A percentile compares a stretch with the other conserved stretches of the same genome.
phyloP scores from a whole-genome alignment of 2,329 filamentous ascomycete genomes.

The Colletotrichum sp. region DNA sequence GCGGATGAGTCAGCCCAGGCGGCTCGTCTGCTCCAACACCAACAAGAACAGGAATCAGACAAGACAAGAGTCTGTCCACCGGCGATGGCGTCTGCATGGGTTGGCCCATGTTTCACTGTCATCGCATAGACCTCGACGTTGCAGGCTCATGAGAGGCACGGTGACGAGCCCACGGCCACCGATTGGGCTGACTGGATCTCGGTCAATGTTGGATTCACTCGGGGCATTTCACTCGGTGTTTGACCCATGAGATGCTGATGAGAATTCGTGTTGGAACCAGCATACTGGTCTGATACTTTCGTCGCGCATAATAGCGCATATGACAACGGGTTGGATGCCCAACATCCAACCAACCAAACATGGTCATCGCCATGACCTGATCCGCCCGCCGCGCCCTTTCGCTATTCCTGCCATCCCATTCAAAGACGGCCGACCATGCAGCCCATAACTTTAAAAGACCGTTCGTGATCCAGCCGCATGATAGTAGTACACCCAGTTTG shows the following conservation, averaged over 20 bases:
- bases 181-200: neutral
- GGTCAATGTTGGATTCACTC: neutral
- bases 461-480: neutral
- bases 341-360: neutral
- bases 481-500: slow-evolving; percentile 25
- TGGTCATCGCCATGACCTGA: neutral
- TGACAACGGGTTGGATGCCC: neutral
- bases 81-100: neutral
- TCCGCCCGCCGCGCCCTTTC: neutral
- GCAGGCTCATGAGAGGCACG: neutral
- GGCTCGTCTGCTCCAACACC: neutral
- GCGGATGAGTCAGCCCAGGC: neutral
- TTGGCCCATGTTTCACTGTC: neutral
- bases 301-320: neutral
- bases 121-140: neutral
- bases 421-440: neutral
- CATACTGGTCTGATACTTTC: neutral
- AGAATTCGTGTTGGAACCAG: neutral
- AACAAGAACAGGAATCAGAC: neutral
- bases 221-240: neutral
- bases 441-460: neutral
- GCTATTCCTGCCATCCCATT: neutral
- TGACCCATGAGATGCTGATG: neutral
- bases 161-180: neutral
- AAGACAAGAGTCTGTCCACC: neutral